Base-by-base conservation (phyloP, 2,329 filamentous ascomycete genomes). In the Dissoconium aciculare region DNA sequence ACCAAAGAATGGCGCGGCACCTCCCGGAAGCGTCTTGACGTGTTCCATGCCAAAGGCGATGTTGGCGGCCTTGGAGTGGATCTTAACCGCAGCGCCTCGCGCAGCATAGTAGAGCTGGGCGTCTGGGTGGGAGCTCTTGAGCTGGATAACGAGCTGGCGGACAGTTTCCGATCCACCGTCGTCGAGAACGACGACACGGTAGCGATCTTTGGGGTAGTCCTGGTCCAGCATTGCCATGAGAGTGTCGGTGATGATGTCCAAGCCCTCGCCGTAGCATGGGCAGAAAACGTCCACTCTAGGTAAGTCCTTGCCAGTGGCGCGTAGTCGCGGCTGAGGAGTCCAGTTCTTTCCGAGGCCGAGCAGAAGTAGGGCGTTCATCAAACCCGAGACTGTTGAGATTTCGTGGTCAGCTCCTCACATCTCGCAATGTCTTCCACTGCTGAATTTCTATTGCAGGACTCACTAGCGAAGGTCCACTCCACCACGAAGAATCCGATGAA, bases 1-100 rank as follows among this genome's bases (percentile, higher is more conserved):
- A 8, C 33, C 37, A 11, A 39, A 39, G 35, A 39, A 44, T 6
- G 41, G 38, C 15, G 37, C 40, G n/a, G 40, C 34, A 12, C 38
- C 42, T 15, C 38, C 40, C 9, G 36, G 35, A 11, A 43, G 34
- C 15, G 34, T 38, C 28, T 35, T 34, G 9, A 41, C 38, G 8
- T 42, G 35, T 5, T 43, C 40, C 26, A 39, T 31, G 16, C 37
- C 37, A 17, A 26, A 39, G 31, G 33, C 35, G 23, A 39, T 39
- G 29, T 39, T 39, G 11, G 37, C 37, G 16, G 37, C 37, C 25
- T 39, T 39, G 5, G 37, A 39, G 26, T 39, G 37, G 15, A 39
- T 39, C 28, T 39, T 39, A 19, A 39, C 37, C 16, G 17, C 33
- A n/a, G 23, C 34, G 11, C 37, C 37, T 4, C 37, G 34, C 28